Evolutionary conservation across 345 rosid genomes (phyloP), one percentile per base, ranked within the genome.

Genomic region (Adansonia digitata): DNA sequence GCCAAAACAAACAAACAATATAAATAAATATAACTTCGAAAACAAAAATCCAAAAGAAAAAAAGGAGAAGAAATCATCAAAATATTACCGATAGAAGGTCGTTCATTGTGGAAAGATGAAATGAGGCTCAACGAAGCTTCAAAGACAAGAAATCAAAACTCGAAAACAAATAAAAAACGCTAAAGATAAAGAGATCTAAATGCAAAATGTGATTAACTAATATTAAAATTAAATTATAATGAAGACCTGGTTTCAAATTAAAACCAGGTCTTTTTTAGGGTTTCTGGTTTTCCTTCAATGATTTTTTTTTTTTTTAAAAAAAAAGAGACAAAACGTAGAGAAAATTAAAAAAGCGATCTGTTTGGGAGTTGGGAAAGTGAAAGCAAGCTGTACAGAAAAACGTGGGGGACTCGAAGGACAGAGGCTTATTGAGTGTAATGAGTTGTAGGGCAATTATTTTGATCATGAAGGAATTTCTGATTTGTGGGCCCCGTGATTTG

Each of bases 31-130:
- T 43, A 67, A 24, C 7, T 24, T 17, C 9, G 6, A 79, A 35
- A 66, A 55, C 2, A 22, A 9, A 62, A n/a, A 13, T 6, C 2
- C 9, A n/a, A 52, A n/a, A 7, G 18, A 22, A 2, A n/a, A 22
- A n/a, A 10, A n/a, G 8, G 5, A 62, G 46, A 75, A 64, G 45
- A 27, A n/a, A n/a, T n/a, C n/a, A 15, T 15, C 35, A 29, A 53
- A 48, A 68, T n/a, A 22, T 81, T 86, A 90, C 97, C 89, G 91
- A 77, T 69, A 92, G 77, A 81, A 92, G 95, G 86, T 92, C 91
- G 84, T 92, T 92, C 97, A 92, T 90, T 74, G 82, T 81, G 13
- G 81, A 73, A 29, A 81, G 82, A 77, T 74, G 42, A 67, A 76
- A 51, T 5, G 20, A 80, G 71, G 68, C 63, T 74, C 53, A 79